Evolutionary conservation across 2,329 filamentous ascomycete genomes (phyloP).

Genomic region (Colletotrichum australisinense): DNA sequence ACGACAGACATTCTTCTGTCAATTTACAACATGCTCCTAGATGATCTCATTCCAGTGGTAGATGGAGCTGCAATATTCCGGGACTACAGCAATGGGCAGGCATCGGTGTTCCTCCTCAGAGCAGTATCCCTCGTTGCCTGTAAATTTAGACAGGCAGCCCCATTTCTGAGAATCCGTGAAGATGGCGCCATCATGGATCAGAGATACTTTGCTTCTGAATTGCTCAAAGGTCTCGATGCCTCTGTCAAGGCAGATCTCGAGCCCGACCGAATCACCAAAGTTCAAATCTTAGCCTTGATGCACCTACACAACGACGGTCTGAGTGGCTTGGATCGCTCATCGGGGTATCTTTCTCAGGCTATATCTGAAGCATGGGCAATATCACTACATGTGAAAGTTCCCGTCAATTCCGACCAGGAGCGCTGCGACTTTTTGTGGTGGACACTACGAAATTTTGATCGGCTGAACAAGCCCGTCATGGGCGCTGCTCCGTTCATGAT

Average conservation of each 20-base stretch:
- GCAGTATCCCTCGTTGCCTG: slow-evolving; percentile 41
- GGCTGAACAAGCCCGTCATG: slow-evolving; percentile 39
- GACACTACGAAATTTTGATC: slow-evolving; percentile 37
- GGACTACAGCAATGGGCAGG: slow-evolving; percentile 36
- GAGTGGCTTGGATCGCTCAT: slow-evolving; percentile 39
- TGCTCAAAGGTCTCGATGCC: slow-evolving; percentile 39
- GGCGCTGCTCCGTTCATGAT: slow-evolving; percentile 38
- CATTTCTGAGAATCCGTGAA: slow-evolving; percentile 37
- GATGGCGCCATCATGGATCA: slow-evolving; percentile 33
- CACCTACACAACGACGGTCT: slow-evolving; percentile 41
- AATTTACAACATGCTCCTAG: slow-evolving; percentile 33
- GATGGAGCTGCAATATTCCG: slow-evolving; percentile 34
- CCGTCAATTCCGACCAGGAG: slow-evolving; percentile 32
- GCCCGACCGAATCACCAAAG: slow-evolving; percentile 37
- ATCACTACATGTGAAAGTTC: slow-evolving; percentile 37
- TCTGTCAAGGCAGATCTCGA: slow-evolving; percentile 42
- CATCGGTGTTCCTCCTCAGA: slow-evolving; percentile 37
- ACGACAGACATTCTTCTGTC: slow-evolving; percentile 35
- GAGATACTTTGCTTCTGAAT: slow-evolving; percentile 35
- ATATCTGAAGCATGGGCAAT: slow-evolving; percentile 42
- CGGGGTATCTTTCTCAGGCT: slow-evolving; percentile 39
- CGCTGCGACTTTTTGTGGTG: slow-evolving; percentile 37
- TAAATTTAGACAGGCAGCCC: slow-evolving; percentile 39
- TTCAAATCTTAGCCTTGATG: slow-evolving; percentile 41
- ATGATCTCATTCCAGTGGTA: slow-evolving; percentile 37